A percentile compares a stretch with the other conserved stretches of the same genome.
These are phyloP conservation scores for Aspergillus ochraceus DNA, from an alignment of 2,329 filamentous ascomycete genomes.

Conservation along the genomic window DNA sequence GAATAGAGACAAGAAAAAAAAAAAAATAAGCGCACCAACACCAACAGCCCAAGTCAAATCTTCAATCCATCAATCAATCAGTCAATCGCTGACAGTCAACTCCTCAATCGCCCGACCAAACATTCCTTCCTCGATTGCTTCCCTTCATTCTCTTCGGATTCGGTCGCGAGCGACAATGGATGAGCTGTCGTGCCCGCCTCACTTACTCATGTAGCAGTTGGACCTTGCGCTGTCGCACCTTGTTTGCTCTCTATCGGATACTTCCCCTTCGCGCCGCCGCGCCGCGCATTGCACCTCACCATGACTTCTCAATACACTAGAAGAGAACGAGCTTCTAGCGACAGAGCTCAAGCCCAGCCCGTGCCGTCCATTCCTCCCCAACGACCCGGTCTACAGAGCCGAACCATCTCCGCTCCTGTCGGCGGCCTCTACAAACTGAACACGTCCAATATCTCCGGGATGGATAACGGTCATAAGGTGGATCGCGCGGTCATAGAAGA, in stretches of 20 bases:
- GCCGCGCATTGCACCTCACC: constrained; percentile 9
- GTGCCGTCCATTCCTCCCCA: constrained; percentile 23
- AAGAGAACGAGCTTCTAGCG: constrained; percentile 34
- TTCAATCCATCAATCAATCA: neutral
- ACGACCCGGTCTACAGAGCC: constrained; percentile 32
- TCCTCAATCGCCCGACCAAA: neutral
- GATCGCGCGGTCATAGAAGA: constrained; percentile 32
- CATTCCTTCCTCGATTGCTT: neutral
- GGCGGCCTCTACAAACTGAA: constrained; percentile 31
- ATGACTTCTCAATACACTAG: constrained; percentile 31
- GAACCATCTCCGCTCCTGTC: constrained; percentile 37
- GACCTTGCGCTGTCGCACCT: constrained; percentile 23
- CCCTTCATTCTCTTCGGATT: neutral
- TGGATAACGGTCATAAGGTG: constrained; percentile 18
- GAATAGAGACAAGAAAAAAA: neutral
- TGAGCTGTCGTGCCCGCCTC: constrained; percentile 27
- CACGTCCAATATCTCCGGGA: constrained; percentile 17
- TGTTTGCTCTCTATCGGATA: constrained; percentile 20
- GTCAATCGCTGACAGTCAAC: neutral
- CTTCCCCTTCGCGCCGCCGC: constrained; percentile 12
- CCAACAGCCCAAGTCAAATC: neutral
- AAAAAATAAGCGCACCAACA: neutral
- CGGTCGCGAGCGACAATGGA: constrained; percentile 33
- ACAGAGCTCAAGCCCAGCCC: constrained; percentile 24
- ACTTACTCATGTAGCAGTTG: constrained; percentile 30